Percentiles rank a stretch among this genome's conserved stretches.
These are phyloP conservation scores for Ehretia macrophylla DNA, from an alignment of 257 asterid genomes.

Conservation along the genomic window DNA sequence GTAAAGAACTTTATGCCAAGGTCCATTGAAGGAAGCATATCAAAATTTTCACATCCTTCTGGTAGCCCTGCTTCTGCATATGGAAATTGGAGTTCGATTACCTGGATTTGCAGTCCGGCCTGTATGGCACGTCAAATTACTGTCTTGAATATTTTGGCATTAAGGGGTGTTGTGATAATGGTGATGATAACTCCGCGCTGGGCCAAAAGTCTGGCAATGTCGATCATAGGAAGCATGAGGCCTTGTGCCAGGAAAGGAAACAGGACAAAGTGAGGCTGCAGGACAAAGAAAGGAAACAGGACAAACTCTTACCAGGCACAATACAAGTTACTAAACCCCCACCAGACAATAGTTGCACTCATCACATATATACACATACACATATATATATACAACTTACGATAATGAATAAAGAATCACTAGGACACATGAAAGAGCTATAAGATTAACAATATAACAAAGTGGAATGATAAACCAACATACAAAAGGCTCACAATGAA, in stretches of 20 bases:
- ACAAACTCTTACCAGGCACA: too few relatives aligned
- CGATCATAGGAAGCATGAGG: conserved; percentile 45
- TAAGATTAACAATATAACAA: too few relatives aligned
- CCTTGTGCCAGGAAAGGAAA: conserved; percentile 52
- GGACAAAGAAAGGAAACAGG: too few relatives aligned
- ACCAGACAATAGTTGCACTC: too few relatives aligned
- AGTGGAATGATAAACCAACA: too few relatives aligned
- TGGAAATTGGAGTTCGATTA: conserved; percentile 35
- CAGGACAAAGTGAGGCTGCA: conserved; percentile 30
- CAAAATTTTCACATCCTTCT: conserved; percentile 44
- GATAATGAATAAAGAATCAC: too few relatives aligned
- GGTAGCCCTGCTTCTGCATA: conserved; percentile 39
- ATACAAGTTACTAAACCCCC: too few relatives aligned
- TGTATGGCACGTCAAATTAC: conserved; percentile 26
- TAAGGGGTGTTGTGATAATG: conserved; percentile 40
- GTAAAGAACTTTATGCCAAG: conserved; percentile 21
- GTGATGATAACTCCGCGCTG: conserved; percentile 22
- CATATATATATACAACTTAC: too few relatives aligned
- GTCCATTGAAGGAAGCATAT: conserved; percentile 29
- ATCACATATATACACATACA: too few relatives aligned
- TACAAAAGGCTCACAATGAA: too few relatives aligned
- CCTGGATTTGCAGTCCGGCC: conserved; percentile 25
- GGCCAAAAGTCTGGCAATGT: conserved; percentile 42
- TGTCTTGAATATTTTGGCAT: conserved; percentile 27
- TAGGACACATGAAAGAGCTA: too few relatives aligned